Base-by-base conservation (phyloP, 805 yeast genomes). In the Candida gorgasii region DNA sequence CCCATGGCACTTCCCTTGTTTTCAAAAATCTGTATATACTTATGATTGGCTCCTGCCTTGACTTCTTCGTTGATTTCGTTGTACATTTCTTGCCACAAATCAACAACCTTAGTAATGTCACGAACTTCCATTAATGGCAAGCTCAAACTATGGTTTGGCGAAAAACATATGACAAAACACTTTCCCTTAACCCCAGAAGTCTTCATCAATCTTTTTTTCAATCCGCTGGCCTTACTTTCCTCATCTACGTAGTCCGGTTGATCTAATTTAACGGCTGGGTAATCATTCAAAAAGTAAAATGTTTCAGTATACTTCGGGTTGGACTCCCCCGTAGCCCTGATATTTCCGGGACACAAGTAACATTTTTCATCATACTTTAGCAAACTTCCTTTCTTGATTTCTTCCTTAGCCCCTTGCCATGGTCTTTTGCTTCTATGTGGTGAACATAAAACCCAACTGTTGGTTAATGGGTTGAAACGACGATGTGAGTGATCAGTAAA, bases 1-100 rank as follows among this genome's bases (percentile, higher is more conserved):
- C 90, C 90, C 90, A 84, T 84, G 5, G 86, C 84, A 31, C 80
- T 69, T 22, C 90, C 90, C 61, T 84, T 84, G 59, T 84, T 84
- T 58, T 84, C 92, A 57, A 84, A 84, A 28, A 84, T 80, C 63
- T 84, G 89, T 46, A 84, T 62, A 61, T 84, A 83, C 48, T 72
- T 71, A 56, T 58, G 76, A 22, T 84, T 79, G 4, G 68, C 69
- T 23, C 61, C 63, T n/a, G 62, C 59, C 13, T 54, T 51, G 5
- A 53, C 49, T 47, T 73, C 72, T 11, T 48, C 48, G 30, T 72
- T 60, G 28, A 83, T 65, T 22, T 64, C 68, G 15, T 54, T 23
- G 57, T 79, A 82, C 27, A 83, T 67, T 5, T 55, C 47, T 53
- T 73, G 74, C 90, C 92, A 84, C 5, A 86, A 72, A 20, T 65